A percentile compares a stretch with the other conserved stretches of the same genome.
Evolutionary conservation across 2,329 filamentous ascomycete genomes (phyloP).

Genomic region (Neonectria coccinea): DNA sequence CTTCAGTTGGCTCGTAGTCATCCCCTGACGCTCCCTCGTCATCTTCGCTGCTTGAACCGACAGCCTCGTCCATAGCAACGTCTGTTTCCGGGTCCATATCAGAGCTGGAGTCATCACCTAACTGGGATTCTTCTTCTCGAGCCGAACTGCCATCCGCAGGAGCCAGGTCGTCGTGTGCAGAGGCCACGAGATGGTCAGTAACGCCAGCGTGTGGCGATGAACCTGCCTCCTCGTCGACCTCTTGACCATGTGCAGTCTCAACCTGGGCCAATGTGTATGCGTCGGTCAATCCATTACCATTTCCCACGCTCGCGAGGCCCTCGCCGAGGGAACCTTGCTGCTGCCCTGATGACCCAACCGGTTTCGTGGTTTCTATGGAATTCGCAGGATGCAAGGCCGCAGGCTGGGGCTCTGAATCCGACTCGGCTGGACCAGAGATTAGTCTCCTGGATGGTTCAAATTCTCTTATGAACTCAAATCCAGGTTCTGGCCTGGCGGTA

Average conservation of each 20-base stretch:
- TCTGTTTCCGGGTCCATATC: slow-evolving; percentile 34
- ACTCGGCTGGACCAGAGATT: slow-evolving; percentile 31
- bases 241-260: not conserved
- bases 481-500: slow-evolving; percentile 8
- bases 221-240: not conserved
- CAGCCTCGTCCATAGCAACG: slow-evolving; percentile 41
- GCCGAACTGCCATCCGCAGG: slow-evolving; percentile 1
- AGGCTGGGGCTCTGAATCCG: slow-evolving; percentile 8
- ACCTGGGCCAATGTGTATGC: not conserved
- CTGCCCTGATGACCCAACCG: slow-evolving; percentile 5
- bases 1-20: slow-evolving; percentile 67
- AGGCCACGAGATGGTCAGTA: slow-evolving; percentile 1
- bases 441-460: slow-evolving; percentile 23
- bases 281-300: not conserved
- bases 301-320: slow-evolving; percentile 12
- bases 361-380: slow-evolving; percentile 9
- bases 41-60: slow-evolving; percentile 43
- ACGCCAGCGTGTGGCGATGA: not conserved
- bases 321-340: slow-evolving; percentile 21
- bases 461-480: slow-evolving; percentile 11
- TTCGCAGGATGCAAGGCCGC: not conserved
- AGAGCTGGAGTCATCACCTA: slow-evolving; percentile 13
- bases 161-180: slow-evolving; percentile 1
- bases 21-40: slow-evolving; percentile 56
- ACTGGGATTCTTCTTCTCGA: not conserved